These are phyloP conservation scores for Penicillium sp. DNA, from an alignment of 2,329 filamentous ascomycete genomes.

Conservation along the genomic window DNA sequence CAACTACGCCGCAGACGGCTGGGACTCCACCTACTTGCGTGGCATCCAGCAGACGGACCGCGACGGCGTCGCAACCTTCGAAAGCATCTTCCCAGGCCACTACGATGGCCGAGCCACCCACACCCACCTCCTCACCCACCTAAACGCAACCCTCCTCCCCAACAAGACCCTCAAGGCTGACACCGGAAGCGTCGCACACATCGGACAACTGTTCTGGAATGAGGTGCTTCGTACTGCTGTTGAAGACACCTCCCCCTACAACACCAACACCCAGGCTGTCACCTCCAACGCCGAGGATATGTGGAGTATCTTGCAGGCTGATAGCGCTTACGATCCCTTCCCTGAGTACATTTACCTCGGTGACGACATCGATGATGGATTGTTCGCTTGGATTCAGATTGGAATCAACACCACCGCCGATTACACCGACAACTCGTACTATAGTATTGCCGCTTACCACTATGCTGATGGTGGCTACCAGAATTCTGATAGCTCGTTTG, in stretches of 20 bases:
- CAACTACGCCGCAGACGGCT: constrained; percentile 32
- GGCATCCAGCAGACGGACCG: constrained; percentile 49
- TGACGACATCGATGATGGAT: constrained; percentile 46
- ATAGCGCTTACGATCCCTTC: constrained; percentile 51
- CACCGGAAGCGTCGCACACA: constrained; percentile 45
- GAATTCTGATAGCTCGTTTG: constrained; percentile 9
- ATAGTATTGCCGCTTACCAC: constrained; percentile 21
- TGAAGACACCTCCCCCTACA: constrained; percentile 42
- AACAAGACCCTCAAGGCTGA: constrained; percentile 49
- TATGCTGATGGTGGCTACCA: constrained; percentile 19
- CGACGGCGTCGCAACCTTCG: constrained; percentile 51
- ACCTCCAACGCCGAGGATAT: constrained; percentile 47
- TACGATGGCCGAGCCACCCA: constrained; percentile 49
- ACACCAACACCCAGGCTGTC: constrained; percentile 28
- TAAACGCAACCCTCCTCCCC: constrained; percentile 35
- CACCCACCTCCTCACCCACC: constrained; percentile 51
- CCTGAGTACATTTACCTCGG: constrained; percentile 56
- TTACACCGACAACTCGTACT: constrained; percentile 21
- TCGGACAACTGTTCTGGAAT: constrained; percentile 53
- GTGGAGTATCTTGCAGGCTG: constrained; percentile 41
- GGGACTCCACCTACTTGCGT: constrained; percentile 48
- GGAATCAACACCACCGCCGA: constrained; percentile 45
- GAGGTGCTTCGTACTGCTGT: constrained; percentile 46
- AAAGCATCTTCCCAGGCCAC: constrained; percentile 50
- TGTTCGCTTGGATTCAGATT: constrained; percentile 52